phyloP scores from a whole-genome alignment of 306 rosid genomes.

The Cucumis hystrix region DNA sequence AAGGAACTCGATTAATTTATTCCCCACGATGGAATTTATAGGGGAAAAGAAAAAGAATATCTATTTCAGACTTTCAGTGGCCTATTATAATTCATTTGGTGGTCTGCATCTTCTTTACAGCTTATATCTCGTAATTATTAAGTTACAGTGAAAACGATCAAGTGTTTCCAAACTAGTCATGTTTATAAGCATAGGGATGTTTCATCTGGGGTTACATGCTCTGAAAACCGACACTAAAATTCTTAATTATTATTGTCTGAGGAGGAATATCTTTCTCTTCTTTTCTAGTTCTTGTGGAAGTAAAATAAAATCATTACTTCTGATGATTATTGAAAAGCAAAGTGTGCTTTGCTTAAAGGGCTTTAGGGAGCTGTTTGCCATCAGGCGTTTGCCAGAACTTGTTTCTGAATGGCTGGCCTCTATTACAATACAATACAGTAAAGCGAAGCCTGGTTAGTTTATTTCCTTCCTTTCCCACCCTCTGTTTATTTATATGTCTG shows the following conservation, averaged over 20 bases:
- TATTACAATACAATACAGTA: not conserved
- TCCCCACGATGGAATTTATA: not conserved
- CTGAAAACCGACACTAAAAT: constrained; percentile 9
- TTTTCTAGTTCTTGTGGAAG: constrained; percentile 5
- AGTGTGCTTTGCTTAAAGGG: constrained; percentile 12
- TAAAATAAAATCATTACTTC: not conserved
- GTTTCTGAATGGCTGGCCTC: not conserved
- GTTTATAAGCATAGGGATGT: constrained; percentile 13
- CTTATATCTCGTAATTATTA: constrained; percentile 4
- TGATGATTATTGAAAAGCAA: constrained; percentile 11
- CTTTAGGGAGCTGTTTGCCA: not conserved
- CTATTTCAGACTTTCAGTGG: not conserved
- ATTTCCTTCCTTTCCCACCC: not conserved
- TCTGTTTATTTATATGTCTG: not conserved
- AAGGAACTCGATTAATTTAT: not conserved
- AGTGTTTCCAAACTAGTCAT: constrained; percentile 5
- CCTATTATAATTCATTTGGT: not conserved
- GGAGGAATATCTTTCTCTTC: constrained; percentile 8
- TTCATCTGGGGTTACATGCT: constrained; percentile 9
- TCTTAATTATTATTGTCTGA: constrained; percentile 9
- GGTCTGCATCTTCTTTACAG: constrained; percentile 6
- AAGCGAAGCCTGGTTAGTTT: not conserved
- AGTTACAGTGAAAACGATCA: constrained; percentile 1
- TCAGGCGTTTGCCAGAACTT: constrained; percentile 6
- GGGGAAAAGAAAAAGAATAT: not conserved